Conservation (phyloP, 2,329 filamentous ascomycete species). For the Xylariales sp. region DNA sequence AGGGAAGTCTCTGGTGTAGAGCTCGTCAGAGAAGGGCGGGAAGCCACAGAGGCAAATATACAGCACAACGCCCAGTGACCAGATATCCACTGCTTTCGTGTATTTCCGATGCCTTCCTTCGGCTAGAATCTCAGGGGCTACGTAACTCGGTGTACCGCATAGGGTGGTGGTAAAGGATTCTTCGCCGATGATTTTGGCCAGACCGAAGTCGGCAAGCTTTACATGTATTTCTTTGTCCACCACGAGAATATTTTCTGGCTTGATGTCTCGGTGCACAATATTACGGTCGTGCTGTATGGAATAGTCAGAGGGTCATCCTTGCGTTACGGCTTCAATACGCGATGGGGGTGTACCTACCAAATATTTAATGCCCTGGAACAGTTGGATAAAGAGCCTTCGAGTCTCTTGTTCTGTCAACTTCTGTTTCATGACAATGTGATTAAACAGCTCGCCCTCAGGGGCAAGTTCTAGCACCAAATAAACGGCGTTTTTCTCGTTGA, state of each 20-base stretch:
- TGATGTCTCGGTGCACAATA: constrained; percentile 96
- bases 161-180: constrained; percentile 96
- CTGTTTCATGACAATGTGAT: constrained; percentile 85
- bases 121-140: constrained; percentile 91
- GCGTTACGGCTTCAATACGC: neutral
- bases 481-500: constrained; percentile 84
- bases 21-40: constrained; percentile 91
- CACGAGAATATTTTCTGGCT: constrained; percentile 92
- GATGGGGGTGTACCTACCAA: constrained; percentile 55
- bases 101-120: constrained; percentile 80
- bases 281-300: constrained; percentile 79
- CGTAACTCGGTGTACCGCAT: constrained; percentile 95
- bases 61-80: constrained; percentile 90
- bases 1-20: constrained; percentile 75
- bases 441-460: constrained; percentile 91
- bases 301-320: constrained; percentile 19
- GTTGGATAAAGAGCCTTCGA: constrained; percentile 80
- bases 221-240: constrained; percentile 80
- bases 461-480: constrained; percentile 91
- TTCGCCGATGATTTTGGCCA: constrained; percentile 98
- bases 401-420: constrained; percentile 82
- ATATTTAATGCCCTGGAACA: constrained; percentile 94
- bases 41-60: constrained; percentile 97
- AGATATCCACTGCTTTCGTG: constrained; percentile 90
- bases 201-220: constrained; percentile 92